Conservation (phyloP, 257 asterid species). For the Solanum lycopersicoides region DNA sequence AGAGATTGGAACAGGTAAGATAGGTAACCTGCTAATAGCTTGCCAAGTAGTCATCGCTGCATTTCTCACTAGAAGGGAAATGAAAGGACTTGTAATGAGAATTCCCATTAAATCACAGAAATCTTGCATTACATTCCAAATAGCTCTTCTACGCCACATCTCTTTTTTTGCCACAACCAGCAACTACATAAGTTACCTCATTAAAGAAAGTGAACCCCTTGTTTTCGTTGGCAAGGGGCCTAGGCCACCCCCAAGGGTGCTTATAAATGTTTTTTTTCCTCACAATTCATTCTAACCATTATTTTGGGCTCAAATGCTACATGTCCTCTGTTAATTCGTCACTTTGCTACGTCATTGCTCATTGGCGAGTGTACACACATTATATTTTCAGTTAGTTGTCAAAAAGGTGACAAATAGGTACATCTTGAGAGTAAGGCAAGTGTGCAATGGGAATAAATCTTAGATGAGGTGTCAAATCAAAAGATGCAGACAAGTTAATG, state of each 20-base stretch:
- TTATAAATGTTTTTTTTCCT: background rate
- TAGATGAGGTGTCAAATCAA: too few species aligned
- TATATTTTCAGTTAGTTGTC: background rate
- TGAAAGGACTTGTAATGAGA: background rate
- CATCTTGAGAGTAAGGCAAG: background rate
- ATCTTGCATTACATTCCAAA: conserved; percentile 51
- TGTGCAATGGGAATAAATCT: too few species aligned
- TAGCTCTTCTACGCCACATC: conserved; percentile 70
- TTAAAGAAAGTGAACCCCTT: background rate
- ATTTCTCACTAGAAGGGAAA: background rate
- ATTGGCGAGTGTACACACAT: background rate
- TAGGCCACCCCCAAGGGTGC: too few species aligned
- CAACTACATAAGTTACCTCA: conserved; percentile 38
- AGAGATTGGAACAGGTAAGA: background rate
- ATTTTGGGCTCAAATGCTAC: background rate
- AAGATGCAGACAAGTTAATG: too few species aligned
- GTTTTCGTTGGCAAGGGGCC: too few species aligned
- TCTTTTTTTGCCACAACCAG: conserved; percentile 52
- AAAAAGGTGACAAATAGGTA: background rate
- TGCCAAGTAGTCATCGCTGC: background rate
- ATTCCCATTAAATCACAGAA: background rate
- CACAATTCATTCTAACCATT: background rate
- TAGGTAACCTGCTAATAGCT: background rate
- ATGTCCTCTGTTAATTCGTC: background rate
- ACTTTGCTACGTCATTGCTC: background rate